These are phyloP conservation scores for Penicillium glabrum DNA, from an alignment of 2,329 filamentous ascomycete genomes.

Conservation along the genomic window DNA sequence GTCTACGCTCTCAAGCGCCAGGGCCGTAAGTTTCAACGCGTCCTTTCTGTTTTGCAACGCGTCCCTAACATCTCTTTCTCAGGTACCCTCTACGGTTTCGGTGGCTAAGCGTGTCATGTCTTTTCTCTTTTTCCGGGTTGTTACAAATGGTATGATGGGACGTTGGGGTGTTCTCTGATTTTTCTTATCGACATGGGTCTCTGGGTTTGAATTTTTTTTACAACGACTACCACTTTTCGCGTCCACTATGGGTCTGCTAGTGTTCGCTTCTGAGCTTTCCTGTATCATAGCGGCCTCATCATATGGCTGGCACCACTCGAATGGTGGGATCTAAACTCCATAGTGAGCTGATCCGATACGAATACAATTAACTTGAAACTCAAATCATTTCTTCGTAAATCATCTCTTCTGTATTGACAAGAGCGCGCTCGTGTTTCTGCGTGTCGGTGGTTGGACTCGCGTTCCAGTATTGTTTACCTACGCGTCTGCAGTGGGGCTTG, in stretches of 20 bases:
- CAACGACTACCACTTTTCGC: slow-evolving; percentile 39
- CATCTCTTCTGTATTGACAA: neutral
- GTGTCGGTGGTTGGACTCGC: neutral
- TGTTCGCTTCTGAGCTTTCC: slow-evolving; percentile 39
- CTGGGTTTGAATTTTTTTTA: slow-evolving; percentile 41
- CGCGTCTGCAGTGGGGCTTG: neutral
- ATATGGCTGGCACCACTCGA: slow-evolving; percentile 36
- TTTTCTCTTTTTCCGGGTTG: slow-evolving; percentile 40
- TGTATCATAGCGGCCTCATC: slow-evolving; percentile 45
- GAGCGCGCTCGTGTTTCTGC: neutral
- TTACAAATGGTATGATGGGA: slow-evolving; percentile 42
- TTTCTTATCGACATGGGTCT: slow-evolving; percentile 43
- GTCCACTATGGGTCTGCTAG: slow-evolving; percentile 41
- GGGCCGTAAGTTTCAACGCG: slow-evolving; percentile 47
- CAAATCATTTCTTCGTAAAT: neutral
- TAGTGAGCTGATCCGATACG: slow-evolving; percentile 32
- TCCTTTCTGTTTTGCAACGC: neutral
- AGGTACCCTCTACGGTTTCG: slow-evolving; percentile 82
- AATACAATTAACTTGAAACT: slow-evolving; percentile 30
- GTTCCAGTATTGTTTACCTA: neutral
- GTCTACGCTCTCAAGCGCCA: slow-evolving; percentile 65
- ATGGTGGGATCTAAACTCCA: slow-evolving; percentile 24
- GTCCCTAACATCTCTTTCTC: slow-evolving; percentile 20
- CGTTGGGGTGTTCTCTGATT: slow-evolving; percentile 46
- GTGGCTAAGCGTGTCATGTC: slow-evolving; percentile 63